phyloP scores from a whole-genome alignment of 768 basidiomycete genomes.

The Boletus rubescentipes region DNA sequence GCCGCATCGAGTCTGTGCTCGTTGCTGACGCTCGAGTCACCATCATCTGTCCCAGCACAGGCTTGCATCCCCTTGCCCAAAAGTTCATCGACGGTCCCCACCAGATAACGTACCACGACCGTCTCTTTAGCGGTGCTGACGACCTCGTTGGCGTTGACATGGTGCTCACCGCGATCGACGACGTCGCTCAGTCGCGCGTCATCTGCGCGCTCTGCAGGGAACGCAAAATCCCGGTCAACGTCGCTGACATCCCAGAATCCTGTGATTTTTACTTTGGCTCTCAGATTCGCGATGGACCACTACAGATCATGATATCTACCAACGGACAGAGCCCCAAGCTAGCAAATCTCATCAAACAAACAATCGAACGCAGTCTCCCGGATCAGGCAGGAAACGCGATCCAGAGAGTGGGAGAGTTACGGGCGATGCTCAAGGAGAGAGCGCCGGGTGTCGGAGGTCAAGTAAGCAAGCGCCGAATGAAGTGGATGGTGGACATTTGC shows the following conservation, averaged over 20 bases:
- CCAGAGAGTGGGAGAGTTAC: constrained; percentile 71
- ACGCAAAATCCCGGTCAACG: constrained; percentile 82
- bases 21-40: constrained; percentile 75
- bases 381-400: constrained; percentile 75
- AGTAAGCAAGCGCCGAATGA: constrained; percentile 79
- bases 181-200: constrained; percentile 64
- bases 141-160: constrained; percentile 75
- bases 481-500: constrained; percentile 88
- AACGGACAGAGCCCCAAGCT: constrained; percentile 91
- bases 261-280: constrained; percentile 99
- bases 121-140: constrained; percentile 59
- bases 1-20: constrained; percentile 84
- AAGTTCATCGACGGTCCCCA: constrained; percentile 44
- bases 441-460: constrained; percentile 83
- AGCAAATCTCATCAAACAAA: constrained; percentile 76
- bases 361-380: constrained; percentile 68
- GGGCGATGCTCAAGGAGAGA: constrained; percentile 69
- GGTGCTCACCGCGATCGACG: constrained; percentile 93
- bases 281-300: constrained; percentile 83
- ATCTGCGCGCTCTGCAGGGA: constrained; percentile 72
- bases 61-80: constrained; percentile 62
- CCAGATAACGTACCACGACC: constrained; percentile 68
- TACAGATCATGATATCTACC: constrained; percentile 96
- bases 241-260: constrained; percentile 91
- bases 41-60: constrained; percentile 67